Percentiles rank a stretch among this genome's conserved stretches.
Evolutionary conservation across 352 stramenopile genomes (phyloP).

Genomic region (Aphanomyces invadans): DNA sequence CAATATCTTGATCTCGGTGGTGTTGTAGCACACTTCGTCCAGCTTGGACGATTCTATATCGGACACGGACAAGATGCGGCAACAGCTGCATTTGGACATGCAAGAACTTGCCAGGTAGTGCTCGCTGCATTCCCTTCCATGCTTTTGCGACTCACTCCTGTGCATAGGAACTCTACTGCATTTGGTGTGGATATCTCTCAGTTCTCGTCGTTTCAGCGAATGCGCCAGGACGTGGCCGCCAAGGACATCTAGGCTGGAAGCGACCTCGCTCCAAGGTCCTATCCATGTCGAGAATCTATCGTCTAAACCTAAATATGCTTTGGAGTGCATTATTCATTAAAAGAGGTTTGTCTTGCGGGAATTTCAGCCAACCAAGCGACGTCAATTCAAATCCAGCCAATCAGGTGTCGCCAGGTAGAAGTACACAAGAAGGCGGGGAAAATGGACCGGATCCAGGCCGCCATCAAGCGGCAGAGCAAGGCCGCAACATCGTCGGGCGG

Average conservation of each 20-base stretch:
- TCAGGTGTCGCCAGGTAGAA: background rate
- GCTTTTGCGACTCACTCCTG: background rate
- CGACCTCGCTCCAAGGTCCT: too few species aligned
- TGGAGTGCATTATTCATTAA: background rate
- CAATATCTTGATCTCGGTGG: background rate
- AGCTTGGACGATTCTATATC: constrained; percentile 31
- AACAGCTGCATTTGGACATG: constrained; percentile 69
- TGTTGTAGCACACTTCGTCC: background rate
- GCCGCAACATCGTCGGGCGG: constrained; percentile 15
- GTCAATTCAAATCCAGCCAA: constrained; percentile 3
- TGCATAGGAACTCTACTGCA: background rate
- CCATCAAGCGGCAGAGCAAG: constrained; percentile 22
- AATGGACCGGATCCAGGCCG: constrained; percentile 23
- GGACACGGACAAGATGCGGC: constrained; percentile 82
- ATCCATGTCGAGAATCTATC: too few species aligned
- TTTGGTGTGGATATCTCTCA: constrained; percentile 1
- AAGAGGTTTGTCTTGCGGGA: background rate
- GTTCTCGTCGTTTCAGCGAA: background rate
- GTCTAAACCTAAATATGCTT: too few species aligned
- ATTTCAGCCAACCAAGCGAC: constrained; percentile 3
- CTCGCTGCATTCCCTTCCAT: background rate
- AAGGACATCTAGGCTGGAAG: background rate
- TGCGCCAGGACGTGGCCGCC: background rate
- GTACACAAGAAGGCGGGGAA: background rate
- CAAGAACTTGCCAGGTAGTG: constrained; percentile 55